phyloP scores from a whole-genome alignment of 768 basidiomycete species.

The Asterophora parasitica region DNA sequence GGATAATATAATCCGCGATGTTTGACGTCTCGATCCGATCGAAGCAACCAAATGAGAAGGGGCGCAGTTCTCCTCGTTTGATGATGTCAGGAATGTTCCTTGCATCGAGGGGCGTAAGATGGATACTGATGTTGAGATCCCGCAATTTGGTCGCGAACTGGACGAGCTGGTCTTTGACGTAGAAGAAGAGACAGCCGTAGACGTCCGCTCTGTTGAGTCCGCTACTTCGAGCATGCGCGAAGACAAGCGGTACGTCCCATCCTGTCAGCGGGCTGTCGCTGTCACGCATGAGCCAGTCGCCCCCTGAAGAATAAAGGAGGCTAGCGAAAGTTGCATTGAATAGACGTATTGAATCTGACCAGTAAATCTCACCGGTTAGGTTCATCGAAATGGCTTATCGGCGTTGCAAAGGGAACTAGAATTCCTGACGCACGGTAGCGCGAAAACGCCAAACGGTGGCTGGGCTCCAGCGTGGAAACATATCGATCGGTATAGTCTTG shows the following conservation, averaged over 20 bases:
- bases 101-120: conserved; percentile 30
- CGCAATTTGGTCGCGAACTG: conserved; percentile 25
- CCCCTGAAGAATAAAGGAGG: conserved; percentile 33
- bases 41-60: conserved; percentile 24
- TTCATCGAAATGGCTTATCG: conserved; percentile 22
- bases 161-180: conserved; percentile 27
- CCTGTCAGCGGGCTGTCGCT: conserved; percentile 34
- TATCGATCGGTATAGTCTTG: conserved; percentile 35
- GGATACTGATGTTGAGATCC: conserved; percentile 23
- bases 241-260: conserved; percentile 35
- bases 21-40: conserved; percentile 28
- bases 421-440: conserved; percentile 25
- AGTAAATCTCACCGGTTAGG: conserved; percentile 23
- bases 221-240: conserved; percentile 26
- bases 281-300: conserved; percentile 35
- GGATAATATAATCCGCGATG: conserved; percentile 20
- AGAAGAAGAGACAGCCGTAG: conserved; percentile 30
- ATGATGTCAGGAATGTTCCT: conserved; percentile 26
- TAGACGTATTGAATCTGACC: neutral
- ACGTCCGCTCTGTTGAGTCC: conserved; percentile 24
- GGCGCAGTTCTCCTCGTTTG: conserved; percentile 16
- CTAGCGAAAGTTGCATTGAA: conserved; percentile 9
- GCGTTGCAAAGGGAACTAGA: conserved; percentile 24
- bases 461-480: conserved; percentile 29
- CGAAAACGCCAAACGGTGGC: conserved; percentile 28